Conservation (phyloP, 495 filamentous ascomycete species). For the Podospora bellae-mahoneyi region DNA sequence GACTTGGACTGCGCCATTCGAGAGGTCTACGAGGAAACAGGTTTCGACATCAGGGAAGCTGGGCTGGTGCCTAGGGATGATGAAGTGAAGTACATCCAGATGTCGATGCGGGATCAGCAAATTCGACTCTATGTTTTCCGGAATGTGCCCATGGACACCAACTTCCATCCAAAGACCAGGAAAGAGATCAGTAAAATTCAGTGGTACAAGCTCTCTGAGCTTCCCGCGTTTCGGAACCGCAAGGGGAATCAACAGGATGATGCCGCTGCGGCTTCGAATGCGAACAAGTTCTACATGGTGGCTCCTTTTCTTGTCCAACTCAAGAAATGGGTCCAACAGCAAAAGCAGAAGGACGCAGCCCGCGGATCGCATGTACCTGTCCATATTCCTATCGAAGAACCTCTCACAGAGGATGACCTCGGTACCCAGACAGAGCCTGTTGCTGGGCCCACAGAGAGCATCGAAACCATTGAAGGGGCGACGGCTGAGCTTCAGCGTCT, state of each 20-base stretch:
- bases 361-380: constrained; percentile 32
- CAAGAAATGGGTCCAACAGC: constrained; percentile 85
- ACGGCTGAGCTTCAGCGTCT: constrained; percentile 61
- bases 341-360: constrained; percentile 63
- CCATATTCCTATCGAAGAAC: constrained; percentile 33
- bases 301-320: constrained; percentile 82
- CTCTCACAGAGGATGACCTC: constrained; percentile 43
- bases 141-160: constrained; percentile 75
- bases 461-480: constrained; percentile 52
- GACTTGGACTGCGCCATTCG: constrained; percentile 89
- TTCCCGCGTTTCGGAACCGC: constrained; percentile 74
- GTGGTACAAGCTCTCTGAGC: constrained; percentile 85
- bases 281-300: constrained; percentile 96
- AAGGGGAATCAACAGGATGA: constrained; percentile 47
- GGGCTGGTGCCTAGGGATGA: constrained; percentile 67
- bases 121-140: constrained; percentile 88
- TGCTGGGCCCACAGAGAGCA: constrained; percentile 19
- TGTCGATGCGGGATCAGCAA: constrained; percentile 88
- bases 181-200: constrained; percentile 96
- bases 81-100: constrained; percentile 73
- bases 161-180: constrained; percentile 83
- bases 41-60: constrained; percentile 71
- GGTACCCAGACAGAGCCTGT: constrained; percentile 29
- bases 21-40: constrained; percentile 95
- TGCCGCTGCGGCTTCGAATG: constrained; percentile 55